Percentiles rank a stretch among this genome's conserved stretches.
Conservation (phyloP, 1,139 yeast species). For the Kodamaea plutei region DNA sequence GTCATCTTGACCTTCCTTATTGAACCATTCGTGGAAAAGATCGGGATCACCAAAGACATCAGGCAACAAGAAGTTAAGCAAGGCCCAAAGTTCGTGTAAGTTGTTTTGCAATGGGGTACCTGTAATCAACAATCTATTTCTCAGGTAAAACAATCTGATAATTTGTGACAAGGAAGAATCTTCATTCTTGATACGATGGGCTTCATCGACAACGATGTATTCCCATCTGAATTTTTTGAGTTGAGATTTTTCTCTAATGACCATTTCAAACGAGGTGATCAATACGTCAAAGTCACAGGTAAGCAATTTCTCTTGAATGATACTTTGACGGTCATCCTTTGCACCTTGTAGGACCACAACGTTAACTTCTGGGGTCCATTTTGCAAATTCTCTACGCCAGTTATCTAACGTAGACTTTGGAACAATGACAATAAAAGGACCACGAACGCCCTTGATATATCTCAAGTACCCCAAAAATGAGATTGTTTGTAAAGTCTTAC, state of each 20-base stretch:
- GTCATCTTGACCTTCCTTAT: constrained; percentile 38
- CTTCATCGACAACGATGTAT: constrained; percentile 92
- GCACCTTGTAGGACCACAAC: constrained; percentile 83
- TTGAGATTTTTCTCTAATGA: constrained; percentile 77
- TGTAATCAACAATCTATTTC: constrained; percentile 80
- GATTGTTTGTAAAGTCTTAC: constrained; percentile 46
- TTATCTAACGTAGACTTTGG: constrained; percentile 95
- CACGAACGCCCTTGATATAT: constrained; percentile 71
- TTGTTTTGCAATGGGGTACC: constrained; percentile 97
- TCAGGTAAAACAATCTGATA: constrained; percentile 78
- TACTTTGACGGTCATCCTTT: constrained; percentile 65
- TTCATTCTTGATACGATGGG: constrained; percentile 94
- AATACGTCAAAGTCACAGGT: constrained; percentile 83
- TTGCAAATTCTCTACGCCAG: constrained; percentile 90
- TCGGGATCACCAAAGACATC: constrained; percentile 92
- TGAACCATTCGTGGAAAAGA: constrained; percentile 89
- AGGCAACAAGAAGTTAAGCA: constrained; percentile 83
- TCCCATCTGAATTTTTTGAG: constrained; percentile 89
- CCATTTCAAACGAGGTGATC: constrained; percentile 90
- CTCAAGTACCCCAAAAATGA: constrained; percentile 80
- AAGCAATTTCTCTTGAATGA: constrained; percentile 58
- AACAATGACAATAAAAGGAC: constrained; percentile 88
- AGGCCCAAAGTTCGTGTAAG: constrained; percentile 93
- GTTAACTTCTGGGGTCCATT: constrained; percentile 96
- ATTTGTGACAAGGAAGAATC: constrained; percentile 88